These are phyloP conservation scores for Debaryomyces prosopidis DNA, from an alignment of 805 yeast species.

Conservation along the genomic window DNA sequence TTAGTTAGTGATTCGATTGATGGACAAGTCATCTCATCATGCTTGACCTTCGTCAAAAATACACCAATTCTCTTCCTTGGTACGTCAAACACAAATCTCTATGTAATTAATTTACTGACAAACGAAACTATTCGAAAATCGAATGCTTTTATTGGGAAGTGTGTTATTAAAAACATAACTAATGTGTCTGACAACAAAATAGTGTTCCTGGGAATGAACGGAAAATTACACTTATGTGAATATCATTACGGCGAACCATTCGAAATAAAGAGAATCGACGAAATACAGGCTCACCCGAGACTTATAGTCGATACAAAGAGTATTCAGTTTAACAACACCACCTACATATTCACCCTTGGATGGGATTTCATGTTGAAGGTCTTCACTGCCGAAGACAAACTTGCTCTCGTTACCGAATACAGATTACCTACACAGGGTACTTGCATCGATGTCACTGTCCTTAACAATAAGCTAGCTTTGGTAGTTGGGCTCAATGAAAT, in stretches of 20 bases:
- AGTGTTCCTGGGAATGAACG: slow-evolving; percentile 55
- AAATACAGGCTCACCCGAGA: slow-evolving; percentile 33
- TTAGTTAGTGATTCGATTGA: slow-evolving; percentile 10
- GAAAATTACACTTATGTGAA: slow-evolving; percentile 24
- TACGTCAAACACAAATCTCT: slow-evolving; percentile 18
- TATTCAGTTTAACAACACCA: slow-evolving; percentile 15
- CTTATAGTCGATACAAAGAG: slow-evolving; percentile 40
- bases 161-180: slow-evolving; percentile 37
- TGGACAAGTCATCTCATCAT: slow-evolving; percentile 27
- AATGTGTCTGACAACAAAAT: slow-evolving; percentile 24
- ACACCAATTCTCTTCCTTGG: slow-evolving; percentile 13
- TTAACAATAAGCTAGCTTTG: slow-evolving; percentile 35
- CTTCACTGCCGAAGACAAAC: slow-evolving; percentile 16
- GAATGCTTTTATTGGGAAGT: slow-evolving; percentile 17
- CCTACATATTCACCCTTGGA: slow-evolving; percentile 55
- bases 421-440: slow-evolving; percentile 54
- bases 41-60: slow-evolving; percentile 11
- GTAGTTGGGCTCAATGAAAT: slow-evolving; percentile 62
- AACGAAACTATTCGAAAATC: slow-evolving; percentile 19
- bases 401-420: slow-evolving; percentile 12
- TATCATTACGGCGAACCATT: slow-evolving; percentile 3
- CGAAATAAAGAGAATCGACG: slow-evolving; percentile 8
- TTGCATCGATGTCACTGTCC: slow-evolving; percentile 42
- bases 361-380: slow-evolving; percentile 53
- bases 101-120: slow-evolving; percentile 15